A percentile compares a stretch with the other conserved stretches of the same genome.
phyloP scores from a whole-genome alignment of 2,329 filamentous ascomycete species.

The Xylariomycetidae sp. region DNA sequence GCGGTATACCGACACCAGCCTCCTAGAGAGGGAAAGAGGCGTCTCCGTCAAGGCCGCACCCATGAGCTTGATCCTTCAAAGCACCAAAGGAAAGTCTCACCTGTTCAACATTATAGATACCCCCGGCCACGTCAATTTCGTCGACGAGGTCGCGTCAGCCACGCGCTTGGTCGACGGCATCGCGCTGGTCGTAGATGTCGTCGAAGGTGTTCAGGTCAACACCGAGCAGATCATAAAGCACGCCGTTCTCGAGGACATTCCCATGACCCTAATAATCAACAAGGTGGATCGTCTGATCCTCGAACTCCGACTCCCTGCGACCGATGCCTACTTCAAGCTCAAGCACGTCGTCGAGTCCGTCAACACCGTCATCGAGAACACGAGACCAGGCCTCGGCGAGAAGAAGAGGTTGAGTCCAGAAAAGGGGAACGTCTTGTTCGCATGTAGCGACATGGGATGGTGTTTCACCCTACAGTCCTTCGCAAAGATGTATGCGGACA shows the following conservation, averaged over 20 bases:
- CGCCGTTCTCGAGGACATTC: slow-evolving; percentile 83
- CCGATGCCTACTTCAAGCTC: slow-evolving; percentile 96
- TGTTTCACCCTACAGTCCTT: slow-evolving; percentile 94
- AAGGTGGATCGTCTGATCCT: slow-evolving; percentile 95
- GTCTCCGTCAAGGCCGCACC: slow-evolving; percentile 89
- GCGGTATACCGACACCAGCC: slow-evolving; percentile 88
- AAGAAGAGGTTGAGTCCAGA: slow-evolving; percentile 83
- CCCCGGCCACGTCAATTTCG: slow-evolving; percentile 96
- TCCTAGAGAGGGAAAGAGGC: slow-evolving; percentile 83
- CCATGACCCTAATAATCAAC: slow-evolving; percentile 87
- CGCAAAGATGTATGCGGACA: slow-evolving; percentile 92
- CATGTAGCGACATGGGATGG: slow-evolving; percentile 91
- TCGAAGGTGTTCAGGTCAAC: slow-evolving; percentile 98
- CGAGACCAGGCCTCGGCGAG: slow-evolving; percentile 75
- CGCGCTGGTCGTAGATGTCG: slow-evolving; percentile 89
- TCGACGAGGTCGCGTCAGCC: slow-evolving; percentile 89
- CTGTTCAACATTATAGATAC: slow-evolving; percentile 94
- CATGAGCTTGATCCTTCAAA: slow-evolving; percentile 88
- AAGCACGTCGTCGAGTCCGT: slow-evolving; percentile 99
- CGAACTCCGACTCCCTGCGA: slow-evolving; percentile 88
- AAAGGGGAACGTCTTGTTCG: slow-evolving; percentile 97
- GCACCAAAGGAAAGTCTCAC: slow-evolving; percentile 89
- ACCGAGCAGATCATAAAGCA: slow-evolving; percentile 97
- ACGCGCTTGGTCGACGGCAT: slow-evolving; percentile 86
- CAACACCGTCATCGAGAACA: slow-evolving; percentile 90